phyloP scores from a whole-genome alignment of 768 basidiomycete genomes.

The Amanita pallidorosea region DNA sequence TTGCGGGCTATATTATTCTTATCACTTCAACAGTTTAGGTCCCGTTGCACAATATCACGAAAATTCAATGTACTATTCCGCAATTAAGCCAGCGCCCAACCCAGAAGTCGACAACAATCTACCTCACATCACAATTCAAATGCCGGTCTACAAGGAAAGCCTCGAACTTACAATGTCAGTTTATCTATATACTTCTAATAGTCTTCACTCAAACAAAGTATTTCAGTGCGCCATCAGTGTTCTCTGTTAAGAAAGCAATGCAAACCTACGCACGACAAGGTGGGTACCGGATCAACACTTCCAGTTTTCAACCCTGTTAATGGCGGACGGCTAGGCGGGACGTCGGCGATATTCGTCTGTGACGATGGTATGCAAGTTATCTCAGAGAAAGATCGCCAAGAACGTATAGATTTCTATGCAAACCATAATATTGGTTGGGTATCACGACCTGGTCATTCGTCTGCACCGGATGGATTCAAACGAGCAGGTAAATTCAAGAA shows the following conservation, averaged over 20 bases:
- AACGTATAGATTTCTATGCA: constrained; percentile 67
- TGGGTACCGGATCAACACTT: background rate
- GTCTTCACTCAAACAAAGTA: background rate
- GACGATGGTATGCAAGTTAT: constrained; percentile 77
- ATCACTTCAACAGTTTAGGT: constrained; percentile 34
- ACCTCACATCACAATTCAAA: constrained; percentile 71
- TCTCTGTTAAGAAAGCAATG: constrained; percentile 76
- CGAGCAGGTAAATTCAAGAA: constrained; percentile 90
- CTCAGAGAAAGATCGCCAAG: constrained; percentile 46
- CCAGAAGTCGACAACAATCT: constrained; percentile 58
- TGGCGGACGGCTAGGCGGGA: constrained; percentile 31
- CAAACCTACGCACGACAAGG: constrained; percentile 82
- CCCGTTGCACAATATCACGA: constrained; percentile 79
- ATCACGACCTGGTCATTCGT: constrained; percentile 65
- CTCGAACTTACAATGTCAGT: constrained; percentile 62
- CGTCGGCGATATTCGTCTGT: constrained; percentile 70
- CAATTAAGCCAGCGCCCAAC: constrained; percentile 53
- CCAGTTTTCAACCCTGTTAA: background rate
- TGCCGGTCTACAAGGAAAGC: constrained; percentile 85
- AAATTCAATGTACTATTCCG: constrained; percentile 77
- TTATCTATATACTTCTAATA: background rate
- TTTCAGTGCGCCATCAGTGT: constrained; percentile 55
- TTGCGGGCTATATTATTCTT: constrained; percentile 13
- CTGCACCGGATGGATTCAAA: constrained; percentile 76
- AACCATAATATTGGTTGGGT: constrained; percentile 71